Percentiles rank a stretch among this genome's conserved stretches.
Evolutionary conservation across 2,329 filamentous ascomycete species (phyloP).

Genomic region (Cercospora sp.): DNA sequence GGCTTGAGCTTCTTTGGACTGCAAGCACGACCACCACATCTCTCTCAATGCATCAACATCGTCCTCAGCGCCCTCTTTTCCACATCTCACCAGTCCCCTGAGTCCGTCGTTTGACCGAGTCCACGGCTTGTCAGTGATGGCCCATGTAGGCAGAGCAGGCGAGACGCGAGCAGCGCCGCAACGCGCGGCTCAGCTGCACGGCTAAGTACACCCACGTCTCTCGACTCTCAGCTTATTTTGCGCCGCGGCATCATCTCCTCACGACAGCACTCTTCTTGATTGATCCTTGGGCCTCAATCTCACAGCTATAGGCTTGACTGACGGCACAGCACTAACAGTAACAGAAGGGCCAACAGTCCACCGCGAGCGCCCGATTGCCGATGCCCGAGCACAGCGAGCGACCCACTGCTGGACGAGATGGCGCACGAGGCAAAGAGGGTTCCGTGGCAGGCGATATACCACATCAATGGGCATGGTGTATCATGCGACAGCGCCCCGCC

Average conservation of each 20-base stretch:
- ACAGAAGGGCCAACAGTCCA: background rate
- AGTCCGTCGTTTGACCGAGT: background rate
- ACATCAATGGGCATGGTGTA: background rate
- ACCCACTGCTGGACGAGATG: background rate
- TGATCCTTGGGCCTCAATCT: background rate
- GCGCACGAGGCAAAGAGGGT: background rate
- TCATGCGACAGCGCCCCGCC: background rate
- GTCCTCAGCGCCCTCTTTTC: background rate
- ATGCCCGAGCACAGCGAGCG: background rate
- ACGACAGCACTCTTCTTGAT: background rate
- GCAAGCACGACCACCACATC: background rate
- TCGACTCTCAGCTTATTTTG: background rate
- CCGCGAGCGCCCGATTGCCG: background rate
- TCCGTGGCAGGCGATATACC: background rate
- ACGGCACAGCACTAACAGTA: background rate
- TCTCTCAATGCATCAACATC: background rate
- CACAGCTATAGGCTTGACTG: background rate
- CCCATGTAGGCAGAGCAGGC: background rate
- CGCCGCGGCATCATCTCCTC: background rate
- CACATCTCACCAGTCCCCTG: background rate
- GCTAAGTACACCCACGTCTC: background rate
- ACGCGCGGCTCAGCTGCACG: background rate
- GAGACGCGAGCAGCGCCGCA: background rate
- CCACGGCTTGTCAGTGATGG: background rate
- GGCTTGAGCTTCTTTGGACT: background rate